Conservation (phyloP, 352 stramenopile species). For the Pythium periplocum region DNA sequence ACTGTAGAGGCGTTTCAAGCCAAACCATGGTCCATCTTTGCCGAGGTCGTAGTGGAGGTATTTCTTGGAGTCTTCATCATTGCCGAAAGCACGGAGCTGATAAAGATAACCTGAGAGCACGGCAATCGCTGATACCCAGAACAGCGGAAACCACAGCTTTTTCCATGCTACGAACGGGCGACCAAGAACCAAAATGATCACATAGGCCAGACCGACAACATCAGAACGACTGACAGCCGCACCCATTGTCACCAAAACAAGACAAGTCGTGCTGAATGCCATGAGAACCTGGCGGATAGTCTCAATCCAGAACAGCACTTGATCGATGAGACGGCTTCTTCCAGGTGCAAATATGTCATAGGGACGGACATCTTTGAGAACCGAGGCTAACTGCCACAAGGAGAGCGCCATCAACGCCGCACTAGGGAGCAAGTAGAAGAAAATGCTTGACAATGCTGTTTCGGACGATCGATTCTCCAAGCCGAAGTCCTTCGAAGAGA, state of each 20-base stretch:
- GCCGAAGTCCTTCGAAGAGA: slow-evolving; percentile 67
- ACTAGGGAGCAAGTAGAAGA: slow-evolving; percentile 75
- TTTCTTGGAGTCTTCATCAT: slow-evolving; percentile 8
- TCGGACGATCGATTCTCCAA: slow-evolving; percentile 58
- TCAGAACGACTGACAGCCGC: slow-evolving; percentile 55
- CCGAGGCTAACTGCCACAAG: slow-evolving; percentile 79
- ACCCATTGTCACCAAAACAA: slow-evolving; percentile 69
- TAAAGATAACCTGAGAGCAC: slow-evolving; percentile 61
- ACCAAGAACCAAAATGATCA: slow-evolving; percentile 53
- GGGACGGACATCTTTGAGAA: slow-evolving; percentile 54
- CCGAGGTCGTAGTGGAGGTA: slow-evolving; percentile 8
- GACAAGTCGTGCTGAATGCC: slow-evolving; percentile 56
- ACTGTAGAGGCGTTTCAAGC: slow-evolving; percentile 42
- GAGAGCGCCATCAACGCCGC: slow-evolving; percentile 63
- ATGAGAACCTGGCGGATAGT: slow-evolving; percentile 60
- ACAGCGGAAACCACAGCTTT: slow-evolving; percentile 72
- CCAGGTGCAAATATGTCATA: slow-evolving; percentile 66
- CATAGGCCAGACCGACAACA: slow-evolving; percentile 60
- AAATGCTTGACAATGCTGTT: slow-evolving; percentile 62
- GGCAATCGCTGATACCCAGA: slow-evolving; percentile 63
- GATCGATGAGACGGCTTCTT: slow-evolving; percentile 44
- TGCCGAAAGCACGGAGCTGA: slow-evolving; percentile 26
- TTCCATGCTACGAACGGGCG: slow-evolving; percentile 57
- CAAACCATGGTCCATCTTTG: slow-evolving; percentile 18
- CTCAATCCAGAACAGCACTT: slow-evolving; percentile 47